phyloP scores from a whole-genome alignment of 2,329 filamentous ascomycete genomes.

The Zelopaecilomyces penicillatus region DNA sequence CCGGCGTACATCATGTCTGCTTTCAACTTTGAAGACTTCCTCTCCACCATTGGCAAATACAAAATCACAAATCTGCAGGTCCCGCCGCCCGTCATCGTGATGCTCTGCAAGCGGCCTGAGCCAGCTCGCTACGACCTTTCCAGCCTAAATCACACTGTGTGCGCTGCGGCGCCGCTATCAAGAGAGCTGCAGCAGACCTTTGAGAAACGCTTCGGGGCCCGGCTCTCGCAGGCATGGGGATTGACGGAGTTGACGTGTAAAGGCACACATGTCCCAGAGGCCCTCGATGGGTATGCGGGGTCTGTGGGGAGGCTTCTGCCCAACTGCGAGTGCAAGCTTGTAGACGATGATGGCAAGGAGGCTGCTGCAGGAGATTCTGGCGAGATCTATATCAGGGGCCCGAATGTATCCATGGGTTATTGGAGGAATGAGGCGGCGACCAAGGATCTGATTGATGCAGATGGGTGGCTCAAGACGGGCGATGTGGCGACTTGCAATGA shows the following conservation, averaged over 20 bases:
- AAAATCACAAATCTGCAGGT: conserved; percentile 45
- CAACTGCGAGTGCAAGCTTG: conserved; percentile 44
- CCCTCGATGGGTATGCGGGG: conserved; percentile 28
- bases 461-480: conserved; percentile 53
- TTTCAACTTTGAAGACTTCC: conserved; percentile 45
- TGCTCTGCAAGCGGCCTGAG: conserved; percentile 49
- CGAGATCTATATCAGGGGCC: conserved; percentile 46
- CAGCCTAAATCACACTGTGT: conserved; percentile 36
- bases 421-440: conserved; percentile 50
- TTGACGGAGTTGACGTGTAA: conserved; percentile 48
- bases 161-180: conserved; percentile 45
- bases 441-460: conserved; percentile 36
- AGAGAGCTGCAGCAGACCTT: conserved; percentile 36
- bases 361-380: conserved; percentile 38
- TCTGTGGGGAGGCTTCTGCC: conserved; percentile 45
- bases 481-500: conserved; percentile 44
- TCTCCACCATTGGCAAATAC: conserved; percentile 40
- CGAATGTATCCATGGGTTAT: conserved; percentile 51
- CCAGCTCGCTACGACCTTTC: conserved; percentile 44
- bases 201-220: conserved; percentile 30
- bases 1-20: conserved; percentile 50
- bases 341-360: conserved; percentile 45
- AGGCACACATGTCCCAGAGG: conserved; percentile 33
- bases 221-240: conserved; percentile 47
- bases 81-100: conserved; percentile 51